These are phyloP conservation scores for Schizothecium vesticola DNA, from an alignment of 495 filamentous ascomycete genomes.

Conservation along the genomic window DNA sequence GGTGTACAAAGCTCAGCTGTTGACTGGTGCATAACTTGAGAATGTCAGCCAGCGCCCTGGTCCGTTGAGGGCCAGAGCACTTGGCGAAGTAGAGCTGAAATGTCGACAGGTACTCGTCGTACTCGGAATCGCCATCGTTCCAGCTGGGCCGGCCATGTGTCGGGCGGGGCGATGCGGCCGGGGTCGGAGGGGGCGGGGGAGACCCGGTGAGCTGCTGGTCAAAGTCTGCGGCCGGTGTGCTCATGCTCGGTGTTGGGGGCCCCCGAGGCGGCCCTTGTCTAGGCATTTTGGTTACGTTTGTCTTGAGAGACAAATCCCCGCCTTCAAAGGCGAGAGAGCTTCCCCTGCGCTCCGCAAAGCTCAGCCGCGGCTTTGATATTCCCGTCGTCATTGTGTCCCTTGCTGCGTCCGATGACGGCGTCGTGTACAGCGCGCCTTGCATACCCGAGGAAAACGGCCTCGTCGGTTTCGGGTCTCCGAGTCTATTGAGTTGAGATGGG, in stretches of 20 bases:
- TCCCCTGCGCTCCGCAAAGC: constrained; percentile 42
- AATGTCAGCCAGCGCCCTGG: constrained; percentile 69
- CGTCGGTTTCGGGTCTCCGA: background rate
- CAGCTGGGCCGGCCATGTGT: constrained; percentile 48
- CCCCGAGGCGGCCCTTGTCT: constrained; percentile 41
- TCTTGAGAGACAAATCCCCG: constrained; percentile 31
- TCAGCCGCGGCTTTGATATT: constrained; percentile 24
- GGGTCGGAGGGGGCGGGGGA: constrained; percentile 51
- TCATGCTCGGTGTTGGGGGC: constrained; percentile 54
- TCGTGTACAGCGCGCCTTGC: background rate
- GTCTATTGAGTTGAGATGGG: background rate
- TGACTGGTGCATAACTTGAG: constrained; percentile 90
- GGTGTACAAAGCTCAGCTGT: constrained; percentile 88
- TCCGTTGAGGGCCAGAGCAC: constrained; percentile 46
- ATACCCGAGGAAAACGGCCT: background rate
- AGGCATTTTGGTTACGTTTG: constrained; percentile 41
- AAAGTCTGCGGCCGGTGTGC: constrained; percentile 51
- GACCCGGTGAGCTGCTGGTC: constrained; percentile 49
- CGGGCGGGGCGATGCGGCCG: constrained; percentile 52
- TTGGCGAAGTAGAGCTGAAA: constrained; percentile 49
- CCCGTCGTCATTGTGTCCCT: background rate
- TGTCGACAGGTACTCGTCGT: constrained; percentile 47
- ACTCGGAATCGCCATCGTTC: constrained; percentile 47
- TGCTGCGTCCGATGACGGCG: background rate
- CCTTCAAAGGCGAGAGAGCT: constrained; percentile 41